Percentiles rank a stretch among this genome's conserved stretches.
Conservation (phyloP, 2,329 filamentous ascomycete species). For the Fusarium liriodendri region DNA sequence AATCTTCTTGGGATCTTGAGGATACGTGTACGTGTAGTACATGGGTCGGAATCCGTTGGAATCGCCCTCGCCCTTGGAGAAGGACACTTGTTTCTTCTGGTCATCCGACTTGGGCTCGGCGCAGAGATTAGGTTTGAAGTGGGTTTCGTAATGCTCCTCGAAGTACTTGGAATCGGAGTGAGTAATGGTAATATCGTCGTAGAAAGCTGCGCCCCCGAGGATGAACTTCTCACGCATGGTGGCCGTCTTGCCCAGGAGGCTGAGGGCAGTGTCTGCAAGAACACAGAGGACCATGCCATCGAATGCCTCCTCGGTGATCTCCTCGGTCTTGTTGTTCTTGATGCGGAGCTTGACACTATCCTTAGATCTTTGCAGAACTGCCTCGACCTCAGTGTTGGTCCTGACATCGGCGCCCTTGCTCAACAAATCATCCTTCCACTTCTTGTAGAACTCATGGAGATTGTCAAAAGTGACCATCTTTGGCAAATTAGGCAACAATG, state of each 20-base stretch:
- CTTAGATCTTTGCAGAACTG: constrained; percentile 62
- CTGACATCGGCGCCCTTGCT: constrained; percentile 67
- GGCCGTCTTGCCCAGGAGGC: constrained; percentile 67
- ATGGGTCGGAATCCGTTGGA: constrained; percentile 70
- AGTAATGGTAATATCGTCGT: constrained; percentile 77
- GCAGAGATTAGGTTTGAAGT: constrained; percentile 63
- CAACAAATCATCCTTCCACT: constrained; percentile 66
- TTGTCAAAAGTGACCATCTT: constrained; percentile 76
- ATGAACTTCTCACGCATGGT: constrained; percentile 73
- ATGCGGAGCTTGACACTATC: constrained; percentile 64
- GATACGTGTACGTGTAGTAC: constrained; percentile 73
- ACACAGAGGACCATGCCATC: constrained; percentile 76
- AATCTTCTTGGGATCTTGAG: constrained; percentile 65
- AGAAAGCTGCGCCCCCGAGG: constrained; percentile 76
- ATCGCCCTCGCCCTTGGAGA: constrained; percentile 59
- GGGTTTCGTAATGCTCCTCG: constrained; percentile 74
- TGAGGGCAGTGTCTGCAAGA: constrained; percentile 72
- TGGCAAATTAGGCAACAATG: constrained; percentile 67
- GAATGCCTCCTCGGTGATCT: constrained; percentile 61
- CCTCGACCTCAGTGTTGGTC: constrained; percentile 66
- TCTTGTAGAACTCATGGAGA: constrained; percentile 69
- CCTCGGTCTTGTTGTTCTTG: constrained; percentile 62
- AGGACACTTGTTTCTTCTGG: constrained; percentile 53
- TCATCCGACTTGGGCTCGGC: constrained; percentile 57
- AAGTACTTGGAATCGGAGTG: constrained; percentile 75